Base-by-base conservation (phyloP, 768 basidiomycete genomes). In the Tylopilus cervinicoccineus region DNA sequence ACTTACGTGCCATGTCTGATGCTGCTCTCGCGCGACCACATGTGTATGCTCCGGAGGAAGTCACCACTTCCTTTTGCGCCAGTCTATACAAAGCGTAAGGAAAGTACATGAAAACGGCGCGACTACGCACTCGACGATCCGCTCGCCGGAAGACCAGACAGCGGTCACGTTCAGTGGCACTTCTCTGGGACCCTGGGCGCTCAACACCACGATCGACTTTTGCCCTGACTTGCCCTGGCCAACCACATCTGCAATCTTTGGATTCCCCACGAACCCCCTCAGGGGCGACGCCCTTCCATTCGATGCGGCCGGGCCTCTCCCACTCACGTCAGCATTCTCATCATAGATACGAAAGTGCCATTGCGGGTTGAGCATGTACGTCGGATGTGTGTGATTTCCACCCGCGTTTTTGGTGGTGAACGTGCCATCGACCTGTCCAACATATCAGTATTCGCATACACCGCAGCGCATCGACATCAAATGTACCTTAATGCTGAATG, bases 291-390 rank as follows among this genome's bases (percentile, higher is more conserved):
- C 20, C n/a, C 20, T 42, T 23, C 50, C 42, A 17, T 10, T 33
- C 7, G 45, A 24, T 6, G 32, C 1, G 8, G 40, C 43, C 7
- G 33, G 24, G 32, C 45, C 26, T n/a, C 38, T 39, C 38, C 55
- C 49, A 45, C 49, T 26, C 13, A 43, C 5, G 6, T 34, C n/a
- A 9, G 47, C 12, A 17, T 52, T 57, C 4, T 67, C 58, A 5
- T 78, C 70, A 45, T 75, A 70, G 17, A 95, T 68, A 7, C 68
- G 75, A 13, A 97, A 71, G 47, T 77, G 76, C 66, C 90, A 97
- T 60, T 96, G 92, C 0, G 94, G 94, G 61, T 97, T 98, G 41
- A 79, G 66, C 83, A 95, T 87, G 66, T 87, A 96, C 0, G 86
- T 84, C 1, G 89, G 81, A 54, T 82, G 74, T 5, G 80, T 79